Evolutionary conservation across 768 basidiomycete genomes (phyloP), one percentile per base, ranked within the genome.

Genomic region (Russula earlei): DNA sequence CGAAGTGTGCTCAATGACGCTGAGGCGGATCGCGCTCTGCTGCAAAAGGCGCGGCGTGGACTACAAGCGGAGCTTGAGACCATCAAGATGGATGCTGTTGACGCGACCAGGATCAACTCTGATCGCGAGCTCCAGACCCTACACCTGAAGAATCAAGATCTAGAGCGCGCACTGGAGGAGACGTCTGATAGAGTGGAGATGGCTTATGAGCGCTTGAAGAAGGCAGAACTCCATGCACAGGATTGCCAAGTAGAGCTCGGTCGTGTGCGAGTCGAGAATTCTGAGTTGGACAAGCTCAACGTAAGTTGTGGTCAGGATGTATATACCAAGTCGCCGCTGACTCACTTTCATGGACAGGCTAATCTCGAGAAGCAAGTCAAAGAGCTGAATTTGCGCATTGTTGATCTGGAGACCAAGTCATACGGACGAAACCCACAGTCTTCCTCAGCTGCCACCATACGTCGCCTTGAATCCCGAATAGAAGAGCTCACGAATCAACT

Each of bases 331-430:
- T 10, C n/a, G 49, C 27, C 17, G 31, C 15, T 59, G 51, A 9
- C 22, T 36, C 17, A 37, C 25, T 9, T 31, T 37, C 49, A 60
- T 27, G 62, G 29, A 52, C 38, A 93, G 91, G 87, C 87, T 11
- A 81, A 76, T 59, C 74, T 93, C 17, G 89, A 92, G 72, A 91
- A 89, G 65, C 85, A 89, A 65, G 75, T 87, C 65, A 91, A 90
- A 65, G 91, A 91, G 49, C 71, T 91, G 31, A 89, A 90, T 58
- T 78, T 89, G 40, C 85, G 83, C 38, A 82, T 92, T 53, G 82
- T 88, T 9, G 90, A 91, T 64, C 75, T 91, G 17, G 89, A 90
- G 67, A 87, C 89, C 1, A 85, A 76, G 64, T 84, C 87, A 5
- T 82, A 89, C 59, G 68, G 81, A 11, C 52, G 56, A 14, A 77